Evolutionary conservation across 2,329 filamentous ascomycete species (phyloP), one percentile per base, ranked within the genome.

Genomic region (Tolypocladium nubicola): DNA sequence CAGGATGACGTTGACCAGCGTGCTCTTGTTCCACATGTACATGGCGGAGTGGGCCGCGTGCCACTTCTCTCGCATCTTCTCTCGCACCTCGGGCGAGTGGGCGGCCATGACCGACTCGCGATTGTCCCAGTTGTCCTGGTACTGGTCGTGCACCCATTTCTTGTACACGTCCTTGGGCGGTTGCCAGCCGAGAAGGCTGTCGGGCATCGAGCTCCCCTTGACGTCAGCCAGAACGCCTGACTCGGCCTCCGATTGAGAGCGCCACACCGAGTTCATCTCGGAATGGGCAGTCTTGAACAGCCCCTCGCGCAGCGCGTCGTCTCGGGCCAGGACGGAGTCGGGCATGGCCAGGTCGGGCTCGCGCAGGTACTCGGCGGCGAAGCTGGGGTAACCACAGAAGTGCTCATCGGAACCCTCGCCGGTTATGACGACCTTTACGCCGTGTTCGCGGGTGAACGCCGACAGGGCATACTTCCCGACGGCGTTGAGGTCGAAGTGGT

Each of bases 391-490:
- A 37, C 81, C 81, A 2, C 70, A 75, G 63, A 83, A 83, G 54
- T 76, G 71, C 67, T 83, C 80, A 59, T 83, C 80, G 10, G 77
- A 67, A 5, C 78, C 79, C 62, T 81, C 77, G 26, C 75, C 74
- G 0, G 79, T 81, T 4, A 84, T 67, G 3, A 84, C 75, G 5
- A 82, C 80, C 58, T 80, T 80, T 64, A 78, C 72, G 9, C 79
- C 79, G 11, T 72, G 66, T 43, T 76, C 68, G 14, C 68, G 72
- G 0, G 76, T 72, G 1, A 77, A 61, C 35, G 72, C 71, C 0
- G 78, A 78, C 3, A 83, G 70, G n/a, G 73, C 73, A 59, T 74
- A 77, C 59, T 80, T 80, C 33, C 74, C 79, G 19, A 83, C 72
- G 33, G 68, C 75, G 62, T 82, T 81, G 37, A 83, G 71, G 62